Base-by-base conservation (phyloP, 768 basidiomycete species). In the Phlegmacium glaucopus region DNA sequence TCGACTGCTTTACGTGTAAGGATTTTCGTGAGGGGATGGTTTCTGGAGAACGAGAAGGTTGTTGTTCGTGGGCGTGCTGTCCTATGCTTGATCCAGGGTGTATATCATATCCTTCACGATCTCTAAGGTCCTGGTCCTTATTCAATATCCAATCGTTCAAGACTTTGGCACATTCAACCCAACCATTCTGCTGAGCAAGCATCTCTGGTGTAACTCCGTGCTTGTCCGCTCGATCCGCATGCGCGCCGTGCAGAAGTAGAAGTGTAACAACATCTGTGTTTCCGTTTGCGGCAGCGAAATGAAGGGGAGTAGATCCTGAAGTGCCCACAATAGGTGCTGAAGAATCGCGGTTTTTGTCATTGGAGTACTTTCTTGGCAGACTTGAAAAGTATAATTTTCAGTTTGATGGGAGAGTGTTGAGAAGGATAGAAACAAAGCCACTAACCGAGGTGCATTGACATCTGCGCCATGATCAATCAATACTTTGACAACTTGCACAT, bases 281-380 rank as follows among this genome's bases (percentile, higher is more conserved):
- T 3, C 94, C 94, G 58, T 96, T 94, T 25, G 95, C 94, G 28
- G 94, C 88, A 11, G 96, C 95, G 62, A 97, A 99, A 63, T 99
- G 96, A 18, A 98, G 82, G 0, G 96, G 92, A 0, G 95, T 96
- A 4, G 88, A 87, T 27, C 94, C 94, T n/a, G 87, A 85, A 6
- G 82, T 80, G 38, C 87, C 88, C 36, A 89, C 80, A 57, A 87
- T 87, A 43, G 85, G 84, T 4, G 76, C 77, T 28, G 85, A 76
- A 13, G 80, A 58, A 58, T 85, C 83, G 44, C 86, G 75, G 50
- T 72, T 80, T 60, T 75, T 78, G 62, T 86, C 85, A 57, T 75
- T 80, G 32, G 85, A 85, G 61, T 87, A 90, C 48, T 85, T 82
- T 49, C 85, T 77, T 32, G 85, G 84, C 28, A 88, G 73, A 22